Base-by-base conservation (phyloP, 2,329 filamentous ascomycete species). In the Penicillium palitans region DNA sequence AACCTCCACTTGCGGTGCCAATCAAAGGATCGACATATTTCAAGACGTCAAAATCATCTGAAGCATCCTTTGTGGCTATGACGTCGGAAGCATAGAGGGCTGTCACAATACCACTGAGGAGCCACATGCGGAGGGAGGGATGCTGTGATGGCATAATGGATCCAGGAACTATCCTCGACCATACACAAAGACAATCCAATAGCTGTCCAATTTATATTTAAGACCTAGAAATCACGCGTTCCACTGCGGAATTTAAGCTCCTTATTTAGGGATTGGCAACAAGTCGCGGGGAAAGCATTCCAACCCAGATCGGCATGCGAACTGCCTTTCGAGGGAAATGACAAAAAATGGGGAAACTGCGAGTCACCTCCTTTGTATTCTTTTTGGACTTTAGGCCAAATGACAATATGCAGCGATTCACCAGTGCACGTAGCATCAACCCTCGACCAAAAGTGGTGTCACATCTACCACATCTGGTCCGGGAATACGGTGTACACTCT, bases 11-110 rank as follows among this genome's bases (percentile, higher is more conserved):
- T 4, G 74, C 77, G 17, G 81, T 83, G 29, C 83, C 83, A 59
- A 85, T 84, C 6, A 85, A 74, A 9, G 81, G 83, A 67, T 85
- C 72, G 25, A 81, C 69, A 65, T 75, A 77, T 42, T 76, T 65
- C 31, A 81, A 66, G 6, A 76, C 68, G 61, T 79, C 73, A 40
- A 66, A 68, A 25, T 57, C 40, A 8, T 40, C 42, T 6, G 57
- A 49, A 10, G 21, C 17, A 35, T 41, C 41, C 24, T 46, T 31
- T 13, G 53, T 19, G 10, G 49, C 51, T 5, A 64, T 42, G 40
- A 53, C 49, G 29, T 53, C 41, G 0, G 64, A 61, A 17, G 49
- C 55, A 55, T 49, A 62, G 10, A 67, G 21, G 17, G 41, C 51
- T 15, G 58, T 51, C 21, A 60, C 31, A 48, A 66, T 31, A 8